Conservation (phyloP, 495 filamentous ascomycete species). For the Penicillium silybi region DNA sequence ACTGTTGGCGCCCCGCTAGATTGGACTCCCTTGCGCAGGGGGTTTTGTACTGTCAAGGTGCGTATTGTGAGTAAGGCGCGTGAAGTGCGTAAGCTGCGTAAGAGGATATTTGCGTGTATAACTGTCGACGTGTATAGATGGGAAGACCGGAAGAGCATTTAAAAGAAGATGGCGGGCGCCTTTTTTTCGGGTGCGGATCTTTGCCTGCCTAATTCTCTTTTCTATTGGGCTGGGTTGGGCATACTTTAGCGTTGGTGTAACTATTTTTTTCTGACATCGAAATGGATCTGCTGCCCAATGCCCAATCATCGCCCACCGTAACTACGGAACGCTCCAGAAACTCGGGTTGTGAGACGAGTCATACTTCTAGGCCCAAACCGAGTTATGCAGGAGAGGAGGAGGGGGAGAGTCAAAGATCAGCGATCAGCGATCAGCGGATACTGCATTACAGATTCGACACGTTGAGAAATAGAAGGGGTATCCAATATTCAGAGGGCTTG, state of each 20-base stretch:
- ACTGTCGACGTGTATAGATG: neutral
- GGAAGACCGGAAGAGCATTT: neutral
- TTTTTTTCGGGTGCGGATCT: neutral
- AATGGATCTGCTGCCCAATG: conserved; percentile 19
- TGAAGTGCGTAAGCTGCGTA: too few relatives aligned
- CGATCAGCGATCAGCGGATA: neutral
- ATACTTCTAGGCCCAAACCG: neutral
- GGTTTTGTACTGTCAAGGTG: too few relatives aligned
- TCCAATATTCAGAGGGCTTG: neutral
- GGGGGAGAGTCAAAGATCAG: neutral
- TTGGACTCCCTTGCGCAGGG: neutral
- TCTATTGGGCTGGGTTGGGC: neutral
- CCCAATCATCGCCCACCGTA: conserved; percentile 17
- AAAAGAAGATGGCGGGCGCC: neutral
- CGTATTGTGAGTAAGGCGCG: too few relatives aligned
- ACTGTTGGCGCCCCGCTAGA: conserved; percentile 4
- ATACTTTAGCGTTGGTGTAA: neutral
- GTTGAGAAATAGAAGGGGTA: neutral
- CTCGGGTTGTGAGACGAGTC: conserved; percentile 1
- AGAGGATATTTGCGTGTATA: neutral
- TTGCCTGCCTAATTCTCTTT: neutral
- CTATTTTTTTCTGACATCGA: neutral
- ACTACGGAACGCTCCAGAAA: conserved; percentile 9
- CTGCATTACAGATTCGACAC: neutral
- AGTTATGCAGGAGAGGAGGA: too few relatives aligned